Evolutionary conservation across 805 yeast genomes (phyloP).

Genomic region (Metschnikowia sp.): DNA sequence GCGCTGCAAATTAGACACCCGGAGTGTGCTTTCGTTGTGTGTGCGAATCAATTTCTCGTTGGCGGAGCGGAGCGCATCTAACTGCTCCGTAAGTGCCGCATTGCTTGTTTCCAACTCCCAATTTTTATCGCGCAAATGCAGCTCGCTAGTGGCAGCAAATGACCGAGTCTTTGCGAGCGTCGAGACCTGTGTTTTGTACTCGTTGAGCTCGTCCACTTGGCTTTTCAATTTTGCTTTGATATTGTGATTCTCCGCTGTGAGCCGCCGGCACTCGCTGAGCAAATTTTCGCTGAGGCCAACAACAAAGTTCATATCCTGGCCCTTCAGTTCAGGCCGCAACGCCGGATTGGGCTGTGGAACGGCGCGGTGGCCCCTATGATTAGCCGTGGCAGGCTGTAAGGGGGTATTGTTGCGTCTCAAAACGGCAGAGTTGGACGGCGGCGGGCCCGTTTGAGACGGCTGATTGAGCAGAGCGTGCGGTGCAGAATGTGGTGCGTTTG

Average conservation of each 20-base stretch:
- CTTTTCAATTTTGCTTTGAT: slow-evolving; percentile 42
- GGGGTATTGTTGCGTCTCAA: slow-evolving; percentile 8
- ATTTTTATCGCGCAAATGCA: slow-evolving; percentile 53
- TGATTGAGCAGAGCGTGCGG: background rate
- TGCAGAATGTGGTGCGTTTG: slow-evolving; percentile 1
- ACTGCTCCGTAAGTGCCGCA: slow-evolving; percentile 42
- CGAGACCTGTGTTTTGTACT: slow-evolving; percentile 32
- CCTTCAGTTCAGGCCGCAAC: slow-evolving; percentile 43
- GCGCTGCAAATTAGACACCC: slow-evolving; percentile 31
- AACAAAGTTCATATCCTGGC: slow-evolving; percentile 66
- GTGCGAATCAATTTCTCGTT: slow-evolving; percentile 35
- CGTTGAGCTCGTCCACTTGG: slow-evolving; percentile 41
- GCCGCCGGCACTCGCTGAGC: slow-evolving; percentile 64
- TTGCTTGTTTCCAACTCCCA: slow-evolving; percentile 63
- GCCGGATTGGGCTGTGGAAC: slow-evolving; percentile 27
- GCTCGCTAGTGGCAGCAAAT: slow-evolving; percentile 41
- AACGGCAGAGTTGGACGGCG: slow-evolving; percentile 7
- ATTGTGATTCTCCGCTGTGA: slow-evolving; percentile 59
- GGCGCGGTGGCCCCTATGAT: slow-evolving; percentile 5
- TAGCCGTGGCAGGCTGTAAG: slow-evolving; percentile 13
- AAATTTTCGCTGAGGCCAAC: slow-evolving; percentile 73
- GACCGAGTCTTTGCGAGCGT: slow-evolving; percentile 33
- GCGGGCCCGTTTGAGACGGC: background rate
- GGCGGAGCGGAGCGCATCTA: slow-evolving; percentile 37
- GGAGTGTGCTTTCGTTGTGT: slow-evolving; percentile 31